Percentiles rank a stretch among this genome's conserved stretches.
Conservation (phyloP, 2,329 filamentous ascomycete species). For the Pseudogymnoascus sp. region DNA sequence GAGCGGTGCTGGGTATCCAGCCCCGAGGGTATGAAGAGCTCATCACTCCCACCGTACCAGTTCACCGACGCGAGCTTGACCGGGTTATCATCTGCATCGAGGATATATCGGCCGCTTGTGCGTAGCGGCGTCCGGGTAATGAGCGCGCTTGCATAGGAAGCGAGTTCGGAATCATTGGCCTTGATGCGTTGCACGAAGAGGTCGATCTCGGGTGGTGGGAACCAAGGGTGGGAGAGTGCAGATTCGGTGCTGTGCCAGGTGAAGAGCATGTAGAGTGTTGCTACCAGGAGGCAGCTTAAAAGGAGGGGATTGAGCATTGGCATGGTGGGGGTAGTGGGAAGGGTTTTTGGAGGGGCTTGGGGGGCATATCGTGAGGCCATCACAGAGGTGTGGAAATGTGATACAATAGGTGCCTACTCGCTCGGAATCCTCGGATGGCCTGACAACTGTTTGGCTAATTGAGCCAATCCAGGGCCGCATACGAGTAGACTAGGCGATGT, state of each 20-base stretch:
- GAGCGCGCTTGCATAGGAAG: not conserved
- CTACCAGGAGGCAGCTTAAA: not conserved
- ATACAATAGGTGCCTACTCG: not conserved
- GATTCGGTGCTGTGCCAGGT: not conserved
- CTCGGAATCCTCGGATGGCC: not conserved
- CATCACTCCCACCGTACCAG: conserved; percentile 64
- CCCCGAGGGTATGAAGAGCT: conserved; percentile 55
- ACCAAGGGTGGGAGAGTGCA: not conserved
- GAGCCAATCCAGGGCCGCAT: not conserved
- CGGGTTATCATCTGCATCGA: conserved; percentile 47
- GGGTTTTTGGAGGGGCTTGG: not conserved
- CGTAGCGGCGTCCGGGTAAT: conserved; percentile 41
- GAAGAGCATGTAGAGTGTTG: not conserved
- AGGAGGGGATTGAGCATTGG: not conserved
- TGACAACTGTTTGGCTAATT: not conserved
- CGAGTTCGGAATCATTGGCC: not conserved
- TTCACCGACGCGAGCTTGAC: conserved; percentile 59
- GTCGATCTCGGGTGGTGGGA: not conserved
- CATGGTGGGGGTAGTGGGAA: not conserved
- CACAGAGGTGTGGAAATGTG: not conserved
- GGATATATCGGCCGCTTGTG: conserved; percentile 50
- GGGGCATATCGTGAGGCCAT: not conserved
- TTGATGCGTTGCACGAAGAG: conserved; percentile 3
- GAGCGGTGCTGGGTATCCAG: conserved; percentile 55
- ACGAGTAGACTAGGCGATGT: not conserved